These are phyloP conservation scores for Aureobasidium sp. DNA, from an alignment of 2,329 filamentous ascomycete genomes.

Conservation along the genomic window DNA sequence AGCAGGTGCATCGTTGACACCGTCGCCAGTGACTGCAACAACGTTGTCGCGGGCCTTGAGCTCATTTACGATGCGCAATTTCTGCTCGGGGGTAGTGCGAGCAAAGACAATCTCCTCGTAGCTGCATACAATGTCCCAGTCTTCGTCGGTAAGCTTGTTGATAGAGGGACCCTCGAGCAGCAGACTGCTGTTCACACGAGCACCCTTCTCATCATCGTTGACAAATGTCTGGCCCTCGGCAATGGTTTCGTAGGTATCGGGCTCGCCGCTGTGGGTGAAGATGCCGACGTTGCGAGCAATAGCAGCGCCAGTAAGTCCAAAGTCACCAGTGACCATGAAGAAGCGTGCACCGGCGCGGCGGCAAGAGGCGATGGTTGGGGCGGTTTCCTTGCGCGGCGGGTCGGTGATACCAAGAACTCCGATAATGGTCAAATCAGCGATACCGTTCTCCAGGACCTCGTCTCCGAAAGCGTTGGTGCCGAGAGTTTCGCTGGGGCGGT, in stretches of 20 bases:
- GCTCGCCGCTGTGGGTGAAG: constrained; percentile 23
- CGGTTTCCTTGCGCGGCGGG: constrained; percentile 33
- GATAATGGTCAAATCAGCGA: constrained; percentile 41
- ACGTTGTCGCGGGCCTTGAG: constrained; percentile 33
- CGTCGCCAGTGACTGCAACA: constrained; percentile 38
- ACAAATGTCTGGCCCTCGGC: constrained; percentile 8
- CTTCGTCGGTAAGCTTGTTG: constrained; percentile 25
- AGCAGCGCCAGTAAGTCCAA: constrained; percentile 34
- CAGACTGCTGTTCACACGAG: constrained; percentile 14
- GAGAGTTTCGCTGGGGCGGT: constrained; percentile 23
- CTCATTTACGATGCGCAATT: constrained; percentile 37
- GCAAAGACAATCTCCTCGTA: constrained; percentile 47
- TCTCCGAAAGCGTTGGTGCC: constrained; percentile 46
- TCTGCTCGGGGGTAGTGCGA: constrained; percentile 38
- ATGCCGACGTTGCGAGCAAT: constrained; percentile 39
- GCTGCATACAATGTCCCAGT: constrained; percentile 42
- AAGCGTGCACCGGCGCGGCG: constrained; percentile 34
- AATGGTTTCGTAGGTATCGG: constrained; percentile 27
- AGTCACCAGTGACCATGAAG: constrained; percentile 41
- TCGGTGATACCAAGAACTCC: constrained; percentile 46
- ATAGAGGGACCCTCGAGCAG: constrained; percentile 21
- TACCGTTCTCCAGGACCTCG: constrained; percentile 38
- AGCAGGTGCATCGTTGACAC: constrained; percentile 41
- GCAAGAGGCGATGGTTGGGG: constrained; percentile 30
- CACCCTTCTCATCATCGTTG: constrained; percentile 6